Evolutionary conservation across 768 basidiomycete genomes (phyloP).

Genomic region (Russula sp.): DNA sequence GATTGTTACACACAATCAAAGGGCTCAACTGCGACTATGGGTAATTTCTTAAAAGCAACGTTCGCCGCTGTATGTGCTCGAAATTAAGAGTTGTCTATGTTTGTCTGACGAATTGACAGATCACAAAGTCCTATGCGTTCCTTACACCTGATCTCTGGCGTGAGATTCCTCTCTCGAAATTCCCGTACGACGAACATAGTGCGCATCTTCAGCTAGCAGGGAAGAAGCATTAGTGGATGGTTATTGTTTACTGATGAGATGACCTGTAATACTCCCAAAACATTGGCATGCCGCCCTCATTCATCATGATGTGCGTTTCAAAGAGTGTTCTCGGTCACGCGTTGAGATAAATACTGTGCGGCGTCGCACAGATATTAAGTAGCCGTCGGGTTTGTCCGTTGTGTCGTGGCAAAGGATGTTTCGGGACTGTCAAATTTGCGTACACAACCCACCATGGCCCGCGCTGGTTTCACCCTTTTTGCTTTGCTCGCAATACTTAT

Average conservation of each 20-base stretch:
- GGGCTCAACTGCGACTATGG: constrained; percentile 98
- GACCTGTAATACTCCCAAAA: constrained; percentile 27
- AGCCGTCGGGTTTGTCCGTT: too few relatives aligned
- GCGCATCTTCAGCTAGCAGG: constrained; percentile 83
- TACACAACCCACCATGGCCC: constrained; percentile 19
- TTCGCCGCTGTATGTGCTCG: constrained; percentile 73
- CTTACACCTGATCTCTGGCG: constrained; percentile 98
- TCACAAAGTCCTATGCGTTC: constrained; percentile 98
- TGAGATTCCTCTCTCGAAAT: constrained; percentile 84
- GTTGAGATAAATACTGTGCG: not conserved
- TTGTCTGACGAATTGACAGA: constrained; percentile 44
- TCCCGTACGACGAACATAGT: constrained; percentile 94
- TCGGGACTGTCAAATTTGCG: too few relatives aligned
- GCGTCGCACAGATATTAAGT: too few relatives aligned
- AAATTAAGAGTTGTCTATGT: constrained; percentile 3
- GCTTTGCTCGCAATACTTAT: constrained; percentile 42
- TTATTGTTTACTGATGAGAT: constrained; percentile 2
- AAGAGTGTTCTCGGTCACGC: not conserved
- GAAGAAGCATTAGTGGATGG: constrained; percentile 59
- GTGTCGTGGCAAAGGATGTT: too few relatives aligned
- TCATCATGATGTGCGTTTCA: not conserved
- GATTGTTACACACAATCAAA: constrained; percentile 98
- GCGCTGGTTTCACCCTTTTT: not conserved
- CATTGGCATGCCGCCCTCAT: constrained; percentile 12
- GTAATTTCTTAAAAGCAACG: constrained; percentile 97